These are phyloP conservation scores for Cercospora berteroae DNA, from an alignment of 2,329 filamentous ascomycete genomes.

Conservation along the genomic window DNA sequence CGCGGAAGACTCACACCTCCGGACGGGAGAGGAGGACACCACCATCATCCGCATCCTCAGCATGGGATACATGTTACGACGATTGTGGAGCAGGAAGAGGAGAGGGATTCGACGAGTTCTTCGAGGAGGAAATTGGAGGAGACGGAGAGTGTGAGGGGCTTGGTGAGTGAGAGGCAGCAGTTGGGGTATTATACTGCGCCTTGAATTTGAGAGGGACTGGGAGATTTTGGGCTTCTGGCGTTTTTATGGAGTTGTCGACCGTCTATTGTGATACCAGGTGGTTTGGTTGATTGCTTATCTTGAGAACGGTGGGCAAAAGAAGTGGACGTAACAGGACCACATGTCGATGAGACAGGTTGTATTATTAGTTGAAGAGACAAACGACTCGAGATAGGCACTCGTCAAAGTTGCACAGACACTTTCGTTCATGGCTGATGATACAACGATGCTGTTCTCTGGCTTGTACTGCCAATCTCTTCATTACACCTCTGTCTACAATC, in stretches of 20 bases:
- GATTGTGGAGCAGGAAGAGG: conserved; percentile 23
- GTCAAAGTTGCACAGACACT: not conserved
- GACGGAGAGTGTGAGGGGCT: conserved; percentile 17
- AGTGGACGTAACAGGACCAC: not conserved
- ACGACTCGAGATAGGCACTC: not conserved
- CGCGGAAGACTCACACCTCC: conserved; percentile 3
- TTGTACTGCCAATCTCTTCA: conserved; percentile 15
- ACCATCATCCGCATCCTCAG: not conserved
- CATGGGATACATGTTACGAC: conserved; percentile 23
- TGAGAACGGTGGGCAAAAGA: not conserved
- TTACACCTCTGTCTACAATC: conserved; percentile 13
- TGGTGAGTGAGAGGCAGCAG: conserved; percentile 9
- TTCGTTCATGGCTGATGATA: not conserved
- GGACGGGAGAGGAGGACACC: not conserved
- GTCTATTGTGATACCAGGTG: not conserved
- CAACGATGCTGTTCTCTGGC: conserved; percentile 5
- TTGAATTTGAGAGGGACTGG: not conserved
- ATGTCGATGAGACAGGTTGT: not conserved
- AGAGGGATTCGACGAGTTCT: conserved; percentile 10
- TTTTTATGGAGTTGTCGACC: not conserved
- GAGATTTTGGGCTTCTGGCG: not conserved
- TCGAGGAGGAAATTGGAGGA: conserved; percentile 12
- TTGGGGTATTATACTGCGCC: not conserved
- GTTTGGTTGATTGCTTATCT: not conserved
- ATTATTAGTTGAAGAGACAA: not conserved